These are phyloP conservation scores for Lyophyllum shimeji DNA, from an alignment of 768 basidiomycete species.

Conservation along the genomic window DNA sequence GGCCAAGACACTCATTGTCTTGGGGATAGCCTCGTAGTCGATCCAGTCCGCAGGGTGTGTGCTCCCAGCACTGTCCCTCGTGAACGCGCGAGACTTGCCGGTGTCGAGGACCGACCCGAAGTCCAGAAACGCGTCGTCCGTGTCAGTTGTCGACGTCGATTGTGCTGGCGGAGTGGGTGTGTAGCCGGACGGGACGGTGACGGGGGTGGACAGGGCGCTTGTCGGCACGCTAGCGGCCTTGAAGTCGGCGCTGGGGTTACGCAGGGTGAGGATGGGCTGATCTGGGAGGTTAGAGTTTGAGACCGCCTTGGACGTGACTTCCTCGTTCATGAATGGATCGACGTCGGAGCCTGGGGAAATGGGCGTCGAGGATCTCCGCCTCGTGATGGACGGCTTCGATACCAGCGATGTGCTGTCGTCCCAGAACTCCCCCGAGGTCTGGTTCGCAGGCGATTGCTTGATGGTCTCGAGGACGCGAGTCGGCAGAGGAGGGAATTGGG, in stretches of 20 bases:
- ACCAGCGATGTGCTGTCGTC: constrained; percentile 5
- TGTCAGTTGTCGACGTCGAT: constrained; percentile 1
- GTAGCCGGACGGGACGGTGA: constrained; percentile 4
- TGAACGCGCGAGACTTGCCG: neutral
- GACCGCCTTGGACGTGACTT: neutral
- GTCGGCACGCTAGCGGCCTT: neutral
- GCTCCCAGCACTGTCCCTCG: neutral
- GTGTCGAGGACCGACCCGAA: constrained; percentile 1
- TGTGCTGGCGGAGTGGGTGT: constrained; percentile 5
- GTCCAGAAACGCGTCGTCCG: constrained; percentile 7
- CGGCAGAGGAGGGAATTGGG: constrained; percentile 55
- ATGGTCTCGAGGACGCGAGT: constrained; percentile 26
- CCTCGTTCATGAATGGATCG: neutral
- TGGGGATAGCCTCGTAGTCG: constrained; percentile 13
- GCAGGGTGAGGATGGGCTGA: neutral
- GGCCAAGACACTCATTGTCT: neutral
- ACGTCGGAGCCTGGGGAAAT: neutral
- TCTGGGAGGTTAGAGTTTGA: neutral
- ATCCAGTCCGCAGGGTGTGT: constrained; percentile 15
- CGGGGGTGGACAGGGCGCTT: constrained; percentile 3
- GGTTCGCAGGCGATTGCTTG: constrained; percentile 1
- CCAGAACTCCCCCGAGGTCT: constrained; percentile 2
- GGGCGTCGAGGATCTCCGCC: neutral
- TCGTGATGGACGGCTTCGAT: neutral
- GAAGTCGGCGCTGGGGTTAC: neutral